Base-by-base conservation (phyloP, 1,284 basidiomycete genomes). In the Boletellus dicymbophilus region DNA sequence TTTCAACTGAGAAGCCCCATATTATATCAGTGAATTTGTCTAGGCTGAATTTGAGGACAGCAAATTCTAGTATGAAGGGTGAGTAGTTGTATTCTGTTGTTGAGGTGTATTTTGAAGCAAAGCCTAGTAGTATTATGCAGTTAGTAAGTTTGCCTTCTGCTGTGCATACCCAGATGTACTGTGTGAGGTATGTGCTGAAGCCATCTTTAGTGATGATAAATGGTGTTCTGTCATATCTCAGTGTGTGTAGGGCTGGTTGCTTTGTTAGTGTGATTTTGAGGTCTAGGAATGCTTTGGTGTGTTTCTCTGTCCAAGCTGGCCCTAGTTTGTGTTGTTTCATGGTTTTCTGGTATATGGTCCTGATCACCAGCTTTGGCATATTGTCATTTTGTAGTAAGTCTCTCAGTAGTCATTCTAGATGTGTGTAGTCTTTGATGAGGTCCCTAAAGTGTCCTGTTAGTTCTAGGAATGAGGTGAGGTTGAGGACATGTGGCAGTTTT, bases 11-110 rank as follows among this genome's bases (percentile, higher is more conserved):
- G 20, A 48, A 52, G 2, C 48, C 52, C 52, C 48, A 54, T 1
- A 55, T 42, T 6, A 21, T 16, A 6, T 56, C 18, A 1, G 31
- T 49, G 23, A 57, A 57, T 7, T 57, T 33, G n/a, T 53, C 51
- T 5, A 57, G 2, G 1, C 26, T 33, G 2, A 37, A 57, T n/a
- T 57, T 57, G 0, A 57, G 37, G 1, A 48, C 51, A 0, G 52
- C 30, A 13, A 57, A 57, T 6, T 57, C 47, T 0, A 56, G 28
- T 0, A 52, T 1, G 16, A 43, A 58, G 6, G 57, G 58, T 33
- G 51, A 50, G 21, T 59, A 56, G 1, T 18, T n/a, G 7, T 53
- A 34, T 16, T 58, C 51, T 0, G 25, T 39, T 0, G 23, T 1
- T 0, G 54, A 43, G 0, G 49, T 56, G 0, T 18, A 37, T 23